These are phyloP conservation scores for Vaccinium macrocarpon DNA, from an alignment of 148 eudicot genomes.

Conservation along the genomic window DNA sequence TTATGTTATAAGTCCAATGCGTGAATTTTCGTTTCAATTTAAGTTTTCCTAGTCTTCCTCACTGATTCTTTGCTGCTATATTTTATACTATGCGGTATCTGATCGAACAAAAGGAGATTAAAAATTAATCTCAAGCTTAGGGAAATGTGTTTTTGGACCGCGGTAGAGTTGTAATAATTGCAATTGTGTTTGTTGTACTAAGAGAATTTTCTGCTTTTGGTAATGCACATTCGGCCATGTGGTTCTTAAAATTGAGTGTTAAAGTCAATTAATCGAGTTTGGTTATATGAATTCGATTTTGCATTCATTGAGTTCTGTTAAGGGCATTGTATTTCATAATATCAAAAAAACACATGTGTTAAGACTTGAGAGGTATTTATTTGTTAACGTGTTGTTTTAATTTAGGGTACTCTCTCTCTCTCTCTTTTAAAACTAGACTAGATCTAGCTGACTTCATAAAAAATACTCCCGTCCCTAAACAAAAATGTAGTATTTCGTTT, in stretches of 20 bases:
- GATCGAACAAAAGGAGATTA: background rate
- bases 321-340: background rate
- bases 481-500: too few relatives aligned
- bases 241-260: background rate
- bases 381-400: too few relatives aligned
- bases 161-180: background rate
- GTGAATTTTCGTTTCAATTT: background rate
- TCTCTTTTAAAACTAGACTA: too few relatives aligned
- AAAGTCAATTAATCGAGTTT: background rate
- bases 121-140: constrained; percentile 1
- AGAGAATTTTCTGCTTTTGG: background rate
- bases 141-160: background rate
- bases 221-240: background rate
- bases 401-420: too few relatives aligned
- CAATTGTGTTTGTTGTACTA: constrained; percentile 1
- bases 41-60: background rate
- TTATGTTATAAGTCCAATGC: background rate
- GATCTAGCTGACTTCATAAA: too few relatives aligned
- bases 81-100: background rate
- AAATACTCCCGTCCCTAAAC: too few relatives aligned
- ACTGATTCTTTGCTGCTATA: background rate
- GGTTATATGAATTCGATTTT: background rate
- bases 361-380: too few relatives aligned
- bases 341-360: too few relatives aligned
- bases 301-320: background rate